phyloP scores from a whole-genome alignment of 192 early-diverging fungal genomes.

The Funneliformis mosseae region DNA sequence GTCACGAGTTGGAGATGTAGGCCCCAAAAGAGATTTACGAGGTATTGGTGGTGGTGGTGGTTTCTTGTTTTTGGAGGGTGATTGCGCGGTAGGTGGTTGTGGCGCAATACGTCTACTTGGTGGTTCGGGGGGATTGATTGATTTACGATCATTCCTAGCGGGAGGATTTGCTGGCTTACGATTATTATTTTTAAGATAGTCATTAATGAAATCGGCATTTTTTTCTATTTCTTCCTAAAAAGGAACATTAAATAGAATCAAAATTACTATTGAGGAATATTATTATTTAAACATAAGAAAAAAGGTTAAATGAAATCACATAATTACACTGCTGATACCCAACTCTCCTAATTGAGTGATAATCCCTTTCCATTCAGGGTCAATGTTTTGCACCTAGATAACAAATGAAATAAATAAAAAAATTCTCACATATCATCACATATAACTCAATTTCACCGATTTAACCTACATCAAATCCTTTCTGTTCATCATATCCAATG shows the following conservation, averaged over 20 bases:
- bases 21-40: neutral
- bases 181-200: slow-evolving; percentile 64
- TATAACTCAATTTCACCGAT: neutral
- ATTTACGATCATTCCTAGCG: slow-evolving; percentile 40
- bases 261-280: neutral
- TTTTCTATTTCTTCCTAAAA: slow-evolving; percentile 64
- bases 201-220: slow-evolving; percentile 67
- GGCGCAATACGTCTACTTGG: slow-evolving; percentile 41
- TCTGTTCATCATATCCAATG: slow-evolving; percentile 61
- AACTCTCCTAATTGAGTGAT: slow-evolving; percentile 68
- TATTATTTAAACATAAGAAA: neutral
- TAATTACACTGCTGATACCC: slow-evolving; percentile 58
- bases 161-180: slow-evolving; percentile 55
- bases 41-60: slow-evolving; percentile 43
- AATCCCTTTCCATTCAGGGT: slow-evolving; percentile 71
- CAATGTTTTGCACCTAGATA: slow-evolving; percentile 63
- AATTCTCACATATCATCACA: neutral
- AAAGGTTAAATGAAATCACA: neutral
- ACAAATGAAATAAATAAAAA: neutral
- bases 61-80: neutral
- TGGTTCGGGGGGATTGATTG: slow-evolving; percentile 37
- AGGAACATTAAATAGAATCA: neutral
- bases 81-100: slow-evolving; percentile 18
- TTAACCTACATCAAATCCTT: slow-evolving; percentile 56
- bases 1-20: neutral